Evolutionary conservation across 257 asterid species (phyloP), one percentile per base, ranked within the genome.

Genomic region (Eucommia ulmoides): DNA sequence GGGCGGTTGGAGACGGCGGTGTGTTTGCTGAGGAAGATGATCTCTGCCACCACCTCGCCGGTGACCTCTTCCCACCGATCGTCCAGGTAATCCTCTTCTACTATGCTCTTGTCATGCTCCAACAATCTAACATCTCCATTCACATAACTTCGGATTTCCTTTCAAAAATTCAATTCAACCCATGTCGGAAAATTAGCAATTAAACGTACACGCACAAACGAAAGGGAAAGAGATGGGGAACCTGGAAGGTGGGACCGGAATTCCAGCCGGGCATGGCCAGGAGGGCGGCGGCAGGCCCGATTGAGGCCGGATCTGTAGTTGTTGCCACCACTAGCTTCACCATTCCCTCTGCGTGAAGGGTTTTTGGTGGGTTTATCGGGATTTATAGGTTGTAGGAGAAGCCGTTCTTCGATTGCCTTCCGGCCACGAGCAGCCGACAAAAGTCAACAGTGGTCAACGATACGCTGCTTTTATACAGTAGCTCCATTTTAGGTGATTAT

Each of bases 301-400:
- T 77, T 18, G 97, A 88, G 49, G 88, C 97, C 50, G 97, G 94
- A 70, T 88, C 97, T 18, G 54, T 49, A 50, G 83, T 88, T 53
- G 87, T 81, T 41, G 95, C 95, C 76, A 88, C 97, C 72, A 88
- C 85, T 55, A 88, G 41, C 51, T 74, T 69, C 56, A 66, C 95
- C 97, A 88, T 87, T 55, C n/a, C n/a, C n/a, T n/a, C n/a, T n/a
- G n/a, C n/a, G n/a, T n/a, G n/a, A n/a, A n/a, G n/a, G n/a, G n/a
- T n/a, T n/a, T n/a, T n/a, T n/a, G n/a, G n/a, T n/a, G n/a, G n/a
- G n/a, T n/a, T n/a, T n/a, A n/a, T n/a, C n/a, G n/a, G n/a, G n/a
- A n/a, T n/a, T n/a, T n/a, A n/a, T n/a, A n/a, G n/a, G n/a, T n/a
- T n/a, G n/a, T n/a, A n/a, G n/a, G n/a, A n/a, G n/a, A n/a, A n/a